These are phyloP conservation scores for Lipomyces chichibuensis DNA, from an alignment of 805 yeast genomes.

Conservation along the genomic window DNA sequence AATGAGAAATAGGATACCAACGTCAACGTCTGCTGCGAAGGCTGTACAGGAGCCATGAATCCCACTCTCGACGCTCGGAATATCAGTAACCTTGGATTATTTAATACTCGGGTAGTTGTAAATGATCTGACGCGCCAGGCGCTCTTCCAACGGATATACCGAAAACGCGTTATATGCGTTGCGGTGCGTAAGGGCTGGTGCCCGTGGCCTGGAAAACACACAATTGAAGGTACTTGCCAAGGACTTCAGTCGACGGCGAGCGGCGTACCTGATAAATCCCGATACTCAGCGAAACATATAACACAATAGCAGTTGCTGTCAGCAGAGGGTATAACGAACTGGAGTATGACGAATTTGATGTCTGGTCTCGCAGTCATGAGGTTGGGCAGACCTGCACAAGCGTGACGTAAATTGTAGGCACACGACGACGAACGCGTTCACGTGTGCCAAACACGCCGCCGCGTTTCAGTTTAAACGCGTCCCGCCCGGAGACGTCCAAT, in stretches of 20 bases:
- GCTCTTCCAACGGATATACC: background rate
- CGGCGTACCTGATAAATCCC: background rate
- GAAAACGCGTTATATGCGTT: background rate
- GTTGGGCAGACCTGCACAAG: background rate
- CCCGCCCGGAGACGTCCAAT: too few relatives aligned
- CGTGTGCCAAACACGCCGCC: too few relatives aligned
- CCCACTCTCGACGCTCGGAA: background rate
- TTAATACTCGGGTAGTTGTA: background rate
- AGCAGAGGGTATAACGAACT: background rate
- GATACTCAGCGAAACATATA: background rate
- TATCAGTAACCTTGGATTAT: background rate
- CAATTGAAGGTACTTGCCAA: background rate
- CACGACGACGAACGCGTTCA: too few relatives aligned
- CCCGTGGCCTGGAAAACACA: background rate
- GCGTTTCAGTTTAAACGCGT: too few relatives aligned
- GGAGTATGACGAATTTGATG: background rate
- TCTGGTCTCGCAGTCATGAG: background rate
- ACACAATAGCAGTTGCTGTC: background rate
- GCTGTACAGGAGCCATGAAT: constrained; percentile 1
- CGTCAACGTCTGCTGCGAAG: constrained; percentile 8
- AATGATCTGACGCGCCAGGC: background rate
- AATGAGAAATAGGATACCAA: background rate
- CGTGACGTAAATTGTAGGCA: too few relatives aligned
- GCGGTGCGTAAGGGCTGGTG: background rate
- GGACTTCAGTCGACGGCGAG: background rate